A percentile compares a stretch with the other conserved stretches of the same genome.
Evolutionary conservation across 495 filamentous ascomycete species (phyloP).

Genomic region (Xanthoparmelia taractica): DNA sequence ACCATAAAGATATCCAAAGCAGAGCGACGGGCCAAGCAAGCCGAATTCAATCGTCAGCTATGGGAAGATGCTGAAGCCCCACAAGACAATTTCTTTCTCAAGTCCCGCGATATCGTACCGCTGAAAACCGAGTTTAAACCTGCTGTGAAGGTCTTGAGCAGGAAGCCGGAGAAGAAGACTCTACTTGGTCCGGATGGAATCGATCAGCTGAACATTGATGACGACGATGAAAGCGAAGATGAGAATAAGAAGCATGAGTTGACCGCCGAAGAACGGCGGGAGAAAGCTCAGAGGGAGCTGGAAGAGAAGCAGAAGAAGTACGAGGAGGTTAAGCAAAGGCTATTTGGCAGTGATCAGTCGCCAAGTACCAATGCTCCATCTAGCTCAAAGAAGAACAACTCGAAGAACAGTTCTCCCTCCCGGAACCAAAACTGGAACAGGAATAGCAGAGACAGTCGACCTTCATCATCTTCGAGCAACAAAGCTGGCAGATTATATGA

Average conservation of each 20-base stretch:
- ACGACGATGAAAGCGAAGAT: slow-evolving; percentile 60
- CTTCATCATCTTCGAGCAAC: slow-evolving; percentile 40
- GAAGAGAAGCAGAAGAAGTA: slow-evolving; percentile 88
- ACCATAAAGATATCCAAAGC: slow-evolving; percentile 56
- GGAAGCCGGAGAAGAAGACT: slow-evolving; percentile 57
- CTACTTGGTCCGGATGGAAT: slow-evolving; percentile 47
- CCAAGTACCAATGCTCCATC: slow-evolving; percentile 45
- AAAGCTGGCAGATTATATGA: slow-evolving; percentile 59
- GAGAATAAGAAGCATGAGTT: slow-evolving; percentile 48
- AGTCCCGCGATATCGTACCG: slow-evolving; percentile 57
- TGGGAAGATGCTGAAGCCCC: slow-evolving; percentile 76
- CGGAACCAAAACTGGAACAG: slow-evolving; percentile 29
- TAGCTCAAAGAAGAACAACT: slow-evolving; percentile 42
- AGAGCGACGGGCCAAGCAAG: slow-evolving; percentile 71
- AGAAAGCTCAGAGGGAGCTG: slow-evolving; percentile 62
- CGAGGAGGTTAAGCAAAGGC: slow-evolving; percentile 70
- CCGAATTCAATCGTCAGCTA: slow-evolving; percentile 70
- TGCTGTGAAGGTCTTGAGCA: slow-evolving; percentile 70
- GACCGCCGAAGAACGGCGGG: slow-evolving; percentile 62
- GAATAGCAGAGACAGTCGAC: slow-evolving; percentile 35
- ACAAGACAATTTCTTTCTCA: slow-evolving; percentile 67
- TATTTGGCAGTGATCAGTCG: slow-evolving; percentile 60
- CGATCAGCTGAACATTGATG: slow-evolving; percentile 43
- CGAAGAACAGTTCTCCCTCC: slow-evolving; percentile 27
- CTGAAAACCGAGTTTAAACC: slow-evolving; percentile 78